These are phyloP conservation scores for Euphorbia pulcherrima DNA, from an alignment of 345 rosid genomes.

Conservation along the genomic window DNA sequence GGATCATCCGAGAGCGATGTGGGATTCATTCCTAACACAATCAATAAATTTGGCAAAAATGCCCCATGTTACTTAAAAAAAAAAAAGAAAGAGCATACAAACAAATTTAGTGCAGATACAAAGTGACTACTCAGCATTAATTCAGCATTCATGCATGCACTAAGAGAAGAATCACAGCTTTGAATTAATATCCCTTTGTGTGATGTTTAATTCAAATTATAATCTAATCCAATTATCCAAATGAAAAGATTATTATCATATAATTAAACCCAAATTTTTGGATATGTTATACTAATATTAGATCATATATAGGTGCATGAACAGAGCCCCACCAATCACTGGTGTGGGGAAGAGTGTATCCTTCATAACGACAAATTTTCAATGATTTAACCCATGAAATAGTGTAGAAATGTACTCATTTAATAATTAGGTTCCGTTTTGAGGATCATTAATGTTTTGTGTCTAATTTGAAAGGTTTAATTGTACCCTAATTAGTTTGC, in stretches of 20 bases:
- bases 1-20: too few species aligned
- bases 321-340: constrained; percentile 19
- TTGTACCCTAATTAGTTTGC: neutral
- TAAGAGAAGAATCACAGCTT: neutral
- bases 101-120: neutral
- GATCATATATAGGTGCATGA: constrained; percentile 26
- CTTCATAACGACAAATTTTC: constrained; percentile 27
- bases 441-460: constrained; percentile 4
- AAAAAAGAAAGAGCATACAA: too few species aligned
- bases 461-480: neutral
- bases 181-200: constrained; percentile 8
- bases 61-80: too few species aligned
- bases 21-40: too few species aligned
- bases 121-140: constrained; percentile 3
- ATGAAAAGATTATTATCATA: neutral
- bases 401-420: neutral
- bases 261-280: neutral
- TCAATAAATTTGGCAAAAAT: too few species aligned
- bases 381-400: constrained; percentile 22
- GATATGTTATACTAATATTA: neutral
- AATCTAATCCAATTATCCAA: neutral
- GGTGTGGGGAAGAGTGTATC: constrained; percentile 27
- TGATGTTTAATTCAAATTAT: constrained; percentile 4
- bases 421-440: neutral
- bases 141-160: constrained; percentile 14